phyloP scores from a whole-genome alignment of 2,329 filamentous ascomycete species.

The Aureobasidium sp. region DNA sequence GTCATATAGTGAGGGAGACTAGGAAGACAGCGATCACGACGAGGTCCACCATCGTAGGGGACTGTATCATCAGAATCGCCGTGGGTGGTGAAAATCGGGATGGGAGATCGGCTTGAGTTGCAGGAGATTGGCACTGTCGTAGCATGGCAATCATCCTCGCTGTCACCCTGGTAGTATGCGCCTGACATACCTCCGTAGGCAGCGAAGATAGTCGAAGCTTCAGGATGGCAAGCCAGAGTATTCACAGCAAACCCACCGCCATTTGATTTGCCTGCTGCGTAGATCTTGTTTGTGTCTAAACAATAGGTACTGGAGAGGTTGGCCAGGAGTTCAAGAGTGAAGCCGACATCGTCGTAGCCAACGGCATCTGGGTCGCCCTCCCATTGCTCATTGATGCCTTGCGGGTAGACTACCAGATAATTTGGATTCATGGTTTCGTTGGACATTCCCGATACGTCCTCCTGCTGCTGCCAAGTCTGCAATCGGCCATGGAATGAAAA shows the following conservation, averaged over 20 bases:
- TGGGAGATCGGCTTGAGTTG: slow-evolving; percentile 22
- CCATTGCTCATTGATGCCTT: slow-evolving; percentile 33
- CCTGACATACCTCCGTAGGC: slow-evolving; percentile 46
- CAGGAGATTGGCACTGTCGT: slow-evolving; percentile 23
- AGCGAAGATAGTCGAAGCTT: slow-evolving; percentile 38
- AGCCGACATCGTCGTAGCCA: slow-evolving; percentile 36
- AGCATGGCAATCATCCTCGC: slow-evolving; percentile 19
- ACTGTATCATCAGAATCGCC: slow-evolving; percentile 38
- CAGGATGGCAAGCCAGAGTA: slow-evolving; percentile 40
- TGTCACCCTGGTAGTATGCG: slow-evolving; percentile 37
- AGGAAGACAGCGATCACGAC: slow-evolving; percentile 24
- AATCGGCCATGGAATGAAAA: slow-evolving; percentile 44
- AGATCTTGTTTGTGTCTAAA: slow-evolving; percentile 38
- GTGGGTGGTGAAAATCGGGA: slow-evolving; percentile 41
- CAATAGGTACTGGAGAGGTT: slow-evolving; percentile 36
- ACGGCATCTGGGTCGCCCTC: slow-evolving; percentile 36
- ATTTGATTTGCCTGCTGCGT: slow-evolving; percentile 46
- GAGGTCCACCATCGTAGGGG: slow-evolving; percentile 33
- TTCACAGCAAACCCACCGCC: slow-evolving; percentile 45
- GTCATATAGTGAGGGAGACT: slow-evolving; percentile 29
- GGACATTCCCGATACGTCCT: slow-evolving; percentile 40
- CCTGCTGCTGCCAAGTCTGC: slow-evolving; percentile 33
- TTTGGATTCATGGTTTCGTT: slow-evolving; percentile 39
- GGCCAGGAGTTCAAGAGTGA: slow-evolving; percentile 37
- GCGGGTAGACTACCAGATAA: slow-evolving; percentile 40